Evolutionary conservation across 805 yeast genomes (phyloP).

Genomic region (Metschnikowia orientalis): DNA sequence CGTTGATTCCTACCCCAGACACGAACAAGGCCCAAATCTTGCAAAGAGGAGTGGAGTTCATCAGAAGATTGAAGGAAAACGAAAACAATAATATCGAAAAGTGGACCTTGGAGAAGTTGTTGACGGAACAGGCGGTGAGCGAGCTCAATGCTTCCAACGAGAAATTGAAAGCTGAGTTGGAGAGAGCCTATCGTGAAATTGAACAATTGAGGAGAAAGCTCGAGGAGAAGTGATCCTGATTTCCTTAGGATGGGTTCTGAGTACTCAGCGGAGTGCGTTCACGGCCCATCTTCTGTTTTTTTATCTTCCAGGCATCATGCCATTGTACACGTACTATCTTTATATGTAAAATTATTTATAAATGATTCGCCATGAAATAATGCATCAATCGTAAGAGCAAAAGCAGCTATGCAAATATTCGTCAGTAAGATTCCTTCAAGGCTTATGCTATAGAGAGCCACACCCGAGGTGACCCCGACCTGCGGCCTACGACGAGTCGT

Average conservation of each 20-base stretch:
- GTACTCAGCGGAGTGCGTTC: not conserved
- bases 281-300: not conserved
- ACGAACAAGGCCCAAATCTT: constrained; percentile 88
- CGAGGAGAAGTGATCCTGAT: constrained; percentile 17
- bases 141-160: constrained; percentile 84
- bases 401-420: no score
- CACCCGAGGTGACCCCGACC: no score
- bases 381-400: no score
- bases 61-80: constrained; percentile 82
- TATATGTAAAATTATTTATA: no score
- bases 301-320: no score
- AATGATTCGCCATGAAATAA: no score
- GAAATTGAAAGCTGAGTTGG: constrained; percentile 80
- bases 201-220: constrained; percentile 67
- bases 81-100: constrained; percentile 88
- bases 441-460: no score
- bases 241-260: no score
- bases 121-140: constrained; percentile 85
- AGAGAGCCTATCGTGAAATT: constrained; percentile 86
- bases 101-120: constrained; percentile 89
- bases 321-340: no score
- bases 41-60: constrained; percentile 84
- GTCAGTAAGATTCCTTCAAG: no score
- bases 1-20: constrained; percentile 75
- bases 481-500: no score